These are phyloP conservation scores for Agrostemma githago DNA, from an alignment of 148 eudicot species.

Conservation along the genomic window DNA sequence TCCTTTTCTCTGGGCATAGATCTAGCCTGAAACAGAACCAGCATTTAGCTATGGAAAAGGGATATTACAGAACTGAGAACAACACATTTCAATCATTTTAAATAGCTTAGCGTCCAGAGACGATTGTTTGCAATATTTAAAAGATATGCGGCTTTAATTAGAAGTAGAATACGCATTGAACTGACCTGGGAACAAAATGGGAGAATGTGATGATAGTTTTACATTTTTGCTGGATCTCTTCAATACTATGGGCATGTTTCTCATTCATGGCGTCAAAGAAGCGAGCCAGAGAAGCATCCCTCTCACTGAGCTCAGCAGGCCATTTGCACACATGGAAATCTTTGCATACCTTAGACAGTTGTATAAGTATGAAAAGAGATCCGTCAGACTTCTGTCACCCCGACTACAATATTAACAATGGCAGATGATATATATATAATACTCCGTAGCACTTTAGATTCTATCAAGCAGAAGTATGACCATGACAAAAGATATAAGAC, in stretches of 20 bases:
- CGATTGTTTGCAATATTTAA: not conserved
- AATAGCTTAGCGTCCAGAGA: not conserved
- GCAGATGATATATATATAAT: not conserved
- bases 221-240: conserved; percentile 48
- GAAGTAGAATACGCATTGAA: not conserved
- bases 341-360: conserved; percentile 45
- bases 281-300: conserved; percentile 47
- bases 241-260: conserved; percentile 25
- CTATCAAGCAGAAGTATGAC: not conserved
- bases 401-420: not conserved
- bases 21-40: conserved; percentile 42
- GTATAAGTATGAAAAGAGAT: not conserved
- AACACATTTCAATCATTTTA: not conserved
- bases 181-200: conserved; percentile 71
- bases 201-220: conserved; percentile 52
- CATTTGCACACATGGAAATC: conserved; percentile 71
- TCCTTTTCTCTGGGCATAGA: conserved; percentile 70
- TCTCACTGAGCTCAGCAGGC: conserved; percentile 43
- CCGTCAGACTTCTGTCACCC: conserved; percentile 7
- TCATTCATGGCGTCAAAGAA: conserved; percentile 60
- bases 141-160: not conserved
- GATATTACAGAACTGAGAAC: not conserved
- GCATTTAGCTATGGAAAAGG: not conserved
- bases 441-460: not conserved
- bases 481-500: conserved; percentile 3